These are phyloP conservation scores for Entonaema liquescens DNA, from an alignment of 495 filamentous ascomycete genomes.

Conservation along the genomic window DNA sequence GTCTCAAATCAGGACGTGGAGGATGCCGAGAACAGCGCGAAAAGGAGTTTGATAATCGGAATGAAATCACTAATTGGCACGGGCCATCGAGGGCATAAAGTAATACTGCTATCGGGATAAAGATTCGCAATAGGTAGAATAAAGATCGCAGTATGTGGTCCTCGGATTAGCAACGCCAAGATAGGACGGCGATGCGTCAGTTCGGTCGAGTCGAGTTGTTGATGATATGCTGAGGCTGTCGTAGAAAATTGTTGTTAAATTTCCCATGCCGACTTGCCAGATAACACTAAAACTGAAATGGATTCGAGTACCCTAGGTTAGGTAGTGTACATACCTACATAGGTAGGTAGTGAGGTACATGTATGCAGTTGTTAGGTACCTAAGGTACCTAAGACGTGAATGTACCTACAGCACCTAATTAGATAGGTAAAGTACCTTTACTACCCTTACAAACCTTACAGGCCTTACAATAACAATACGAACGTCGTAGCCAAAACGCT, in stretches of 20 bases:
- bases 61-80: conserved; percentile 37
- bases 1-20: conserved; percentile 25
- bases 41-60: conserved; percentile 30
- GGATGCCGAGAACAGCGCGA: conserved; percentile 22
- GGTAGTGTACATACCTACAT: conserved; percentile 6
- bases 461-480: not conserved
- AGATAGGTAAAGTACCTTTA: not conserved
- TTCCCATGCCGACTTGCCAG: conserved; percentile 33
- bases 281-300: conserved; percentile 36
- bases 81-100: conserved; percentile 37
- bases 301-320: not conserved
- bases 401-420: not conserved
- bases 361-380: too few relatives aligned
- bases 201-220: conserved; percentile 1
- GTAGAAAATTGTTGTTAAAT: conserved; percentile 37
- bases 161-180: conserved; percentile 16
- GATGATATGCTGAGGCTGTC: conserved; percentile 27
- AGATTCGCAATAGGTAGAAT: conserved; percentile 17
- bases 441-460: not conserved
- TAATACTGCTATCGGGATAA: conserved; percentile 24
- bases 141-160: conserved; percentile 4
- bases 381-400: not conserved
- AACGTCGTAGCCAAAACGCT: not conserved
- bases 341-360: not conserved
- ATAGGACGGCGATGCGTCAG: conserved; percentile 19